Conservation (phyloP, 257 asterid species). For the Penstemon newberryi region DNA sequence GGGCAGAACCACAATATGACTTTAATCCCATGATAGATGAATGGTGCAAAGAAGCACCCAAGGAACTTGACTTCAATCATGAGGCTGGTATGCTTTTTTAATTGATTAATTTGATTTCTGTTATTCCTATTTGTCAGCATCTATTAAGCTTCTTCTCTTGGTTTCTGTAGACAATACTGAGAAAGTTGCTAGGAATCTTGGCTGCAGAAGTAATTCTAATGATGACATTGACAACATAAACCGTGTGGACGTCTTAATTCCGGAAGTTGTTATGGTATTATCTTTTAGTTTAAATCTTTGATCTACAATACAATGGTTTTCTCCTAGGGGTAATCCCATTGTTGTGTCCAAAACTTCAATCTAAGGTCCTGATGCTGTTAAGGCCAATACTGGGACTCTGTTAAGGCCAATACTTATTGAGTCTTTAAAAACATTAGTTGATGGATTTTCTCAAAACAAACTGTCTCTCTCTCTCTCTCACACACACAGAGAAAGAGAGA, state of each 20-base stretch:
- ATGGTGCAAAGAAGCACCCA: constrained; percentile 99
- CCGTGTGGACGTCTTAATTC: constrained; percentile 88
- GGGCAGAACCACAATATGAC: constrained; percentile 98
- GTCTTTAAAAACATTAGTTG: background rate
- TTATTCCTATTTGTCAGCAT: constrained; percentile 19
- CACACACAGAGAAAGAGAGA: background rate
- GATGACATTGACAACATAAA: constrained; percentile 42
- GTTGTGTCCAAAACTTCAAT: background rate
- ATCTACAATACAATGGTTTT: constrained; percentile 18
- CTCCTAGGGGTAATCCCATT: background rate
- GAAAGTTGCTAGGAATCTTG: constrained; percentile 74
- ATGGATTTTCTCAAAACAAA: background rate
- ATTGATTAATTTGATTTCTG: constrained; percentile 18
- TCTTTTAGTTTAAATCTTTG: constrained; percentile 24
- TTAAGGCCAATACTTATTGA: background rate
- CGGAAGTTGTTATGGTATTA: constrained; percentile 82
- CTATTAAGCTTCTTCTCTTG: constrained; percentile 31
- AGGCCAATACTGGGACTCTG: constrained; percentile 6
- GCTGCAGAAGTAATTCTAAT: constrained; percentile 52
- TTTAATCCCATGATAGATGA: constrained; percentile 97
- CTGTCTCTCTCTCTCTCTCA: background rate
- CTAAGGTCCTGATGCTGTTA: constrained; percentile 13
- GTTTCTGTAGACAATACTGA: constrained; percentile 69
- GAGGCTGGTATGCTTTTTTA: constrained; percentile 77
- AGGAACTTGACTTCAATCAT: constrained; percentile 82